Percentiles rank a stretch among this genome's conserved stretches.
Evolutionary conservation across 805 yeast genomes (phyloP).

Genomic region (Hanseniaspora guilliermondii): DNA sequence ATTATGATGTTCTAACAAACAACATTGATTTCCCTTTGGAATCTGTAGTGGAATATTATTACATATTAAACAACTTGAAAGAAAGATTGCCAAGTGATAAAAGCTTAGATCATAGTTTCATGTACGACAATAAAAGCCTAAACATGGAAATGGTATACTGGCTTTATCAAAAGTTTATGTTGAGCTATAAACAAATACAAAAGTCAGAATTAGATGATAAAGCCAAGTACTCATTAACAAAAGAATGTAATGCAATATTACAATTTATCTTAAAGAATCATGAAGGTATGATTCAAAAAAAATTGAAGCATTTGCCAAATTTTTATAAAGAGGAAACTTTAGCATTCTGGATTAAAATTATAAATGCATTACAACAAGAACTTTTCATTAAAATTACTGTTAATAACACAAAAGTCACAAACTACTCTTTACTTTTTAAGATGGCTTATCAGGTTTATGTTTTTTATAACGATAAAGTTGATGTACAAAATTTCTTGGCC

Average conservation of each 20-base stretch:
- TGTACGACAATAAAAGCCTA: slow-evolving; percentile 3
- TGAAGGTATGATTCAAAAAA: neutral
- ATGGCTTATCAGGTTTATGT: slow-evolving; percentile 12
- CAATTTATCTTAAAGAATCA: neutral
- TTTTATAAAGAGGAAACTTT: neutral
- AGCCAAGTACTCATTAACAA: neutral
- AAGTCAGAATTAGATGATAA: neutral
- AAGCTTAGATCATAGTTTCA: neutral
- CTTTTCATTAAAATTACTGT: slow-evolving; percentile 7
- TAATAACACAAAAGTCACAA: neutral
- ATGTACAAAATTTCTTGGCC: neutral
- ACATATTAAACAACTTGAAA: neutral
- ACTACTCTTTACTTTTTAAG: slow-evolving; percentile 8
- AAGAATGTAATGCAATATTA: slow-evolving; percentile 6
- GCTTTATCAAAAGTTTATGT: slow-evolving; percentile 1
- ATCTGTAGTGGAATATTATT: neutral
- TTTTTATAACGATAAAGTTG: neutral
- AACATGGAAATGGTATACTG: slow-evolving; percentile 12
- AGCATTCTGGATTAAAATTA: neutral
- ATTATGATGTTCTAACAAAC: neutral
- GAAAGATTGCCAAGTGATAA: slow-evolving; percentile 6
- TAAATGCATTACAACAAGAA: slow-evolving; percentile 7
- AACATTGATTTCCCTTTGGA: neutral
- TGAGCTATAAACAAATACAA: neutral
- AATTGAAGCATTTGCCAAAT: slow-evolving; percentile 5